These are phyloP conservation scores for Vaccinium vitisidaea DNA, from an alignment of 148 eudicot species.

Conservation along the genomic window DNA sequence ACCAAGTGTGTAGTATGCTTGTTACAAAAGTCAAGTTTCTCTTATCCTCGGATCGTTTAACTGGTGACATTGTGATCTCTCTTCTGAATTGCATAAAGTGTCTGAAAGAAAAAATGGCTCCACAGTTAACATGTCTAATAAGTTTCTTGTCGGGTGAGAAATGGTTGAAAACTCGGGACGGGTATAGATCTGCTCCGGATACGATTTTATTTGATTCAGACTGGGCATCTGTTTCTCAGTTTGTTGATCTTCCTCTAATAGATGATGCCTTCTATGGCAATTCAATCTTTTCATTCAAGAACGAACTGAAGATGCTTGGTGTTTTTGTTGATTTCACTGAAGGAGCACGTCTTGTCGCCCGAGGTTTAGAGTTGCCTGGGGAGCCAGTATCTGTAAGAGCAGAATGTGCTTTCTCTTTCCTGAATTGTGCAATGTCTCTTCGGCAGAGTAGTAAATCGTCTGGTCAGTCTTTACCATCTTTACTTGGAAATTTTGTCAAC, in stretches of 20 bases:
- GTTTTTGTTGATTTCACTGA: constrained; percentile 18
- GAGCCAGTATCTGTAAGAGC: constrained; percentile 1
- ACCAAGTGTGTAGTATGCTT: constrained; percentile 16
- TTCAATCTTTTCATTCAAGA: constrained; percentile 16
- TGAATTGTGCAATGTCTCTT: constrained; percentile 7
- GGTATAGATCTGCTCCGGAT: background rate
- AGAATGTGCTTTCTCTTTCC: background rate
- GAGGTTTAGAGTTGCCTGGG: background rate
- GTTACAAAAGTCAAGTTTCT: constrained; percentile 1
- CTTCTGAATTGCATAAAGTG: constrained; percentile 12
- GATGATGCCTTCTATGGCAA: constrained; percentile 18
- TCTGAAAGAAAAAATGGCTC: background rate
- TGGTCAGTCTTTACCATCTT: background rate
- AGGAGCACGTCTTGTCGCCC: constrained; percentile 18
- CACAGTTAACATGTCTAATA: background rate
- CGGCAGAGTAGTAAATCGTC: background rate
- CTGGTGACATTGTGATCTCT: constrained; percentile 4
- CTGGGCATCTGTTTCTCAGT: constrained; percentile 17
- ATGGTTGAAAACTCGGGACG: constrained; percentile 13
- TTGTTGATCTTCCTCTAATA: constrained; percentile 21
- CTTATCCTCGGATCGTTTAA: background rate
- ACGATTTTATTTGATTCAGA: background rate
- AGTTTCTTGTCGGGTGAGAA: constrained; percentile 9
- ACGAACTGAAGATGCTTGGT: constrained; percentile 23
- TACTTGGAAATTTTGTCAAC: background rate